These are phyloP conservation scores for Phytophthora foliorum DNA, from an alignment of 352 stramenopile genomes.

Conservation along the genomic window DNA sequence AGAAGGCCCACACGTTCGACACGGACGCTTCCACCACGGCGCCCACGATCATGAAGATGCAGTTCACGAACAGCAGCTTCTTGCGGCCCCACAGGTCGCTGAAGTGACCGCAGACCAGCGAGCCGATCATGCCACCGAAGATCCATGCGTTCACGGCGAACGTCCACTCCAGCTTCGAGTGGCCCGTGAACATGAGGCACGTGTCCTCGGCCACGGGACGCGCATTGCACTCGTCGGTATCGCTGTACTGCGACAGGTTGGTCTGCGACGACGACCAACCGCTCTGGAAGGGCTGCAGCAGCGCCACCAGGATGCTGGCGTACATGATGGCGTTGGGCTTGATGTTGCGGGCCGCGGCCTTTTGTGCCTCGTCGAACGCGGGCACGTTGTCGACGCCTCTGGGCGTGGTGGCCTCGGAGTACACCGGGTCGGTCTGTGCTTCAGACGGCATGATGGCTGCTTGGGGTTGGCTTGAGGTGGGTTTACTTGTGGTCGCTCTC, in stretches of 20 bases:
- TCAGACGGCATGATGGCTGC: constrained; percentile 13
- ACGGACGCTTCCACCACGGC: constrained; percentile 26
- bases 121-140: constrained; percentile 58
- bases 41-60: constrained; percentile 41
- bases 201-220: constrained; percentile 10
- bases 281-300: constrained; percentile 50
- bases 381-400: constrained; percentile 17
- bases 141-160: constrained; percentile 46
- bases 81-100: constrained; percentile 27
- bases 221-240: constrained; percentile 44
- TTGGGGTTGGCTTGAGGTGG: neutral
- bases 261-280: constrained; percentile 59
- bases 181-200: constrained; percentile 17
- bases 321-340: constrained; percentile 49
- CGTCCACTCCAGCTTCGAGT: constrained; percentile 19
- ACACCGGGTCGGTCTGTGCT: constrained; percentile 24
- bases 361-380: constrained; percentile 24
- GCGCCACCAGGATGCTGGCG: constrained; percentile 38
- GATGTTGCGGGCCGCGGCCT: constrained; percentile 27
- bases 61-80: constrained; percentile 30
- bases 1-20: constrained; percentile 23
- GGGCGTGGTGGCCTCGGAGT: constrained; percentile 25
- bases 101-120: constrained; percentile 41
- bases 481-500: neutral
- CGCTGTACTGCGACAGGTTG: constrained; percentile 52